Evolutionary conservation across 2,329 filamentous ascomycete genomes (phyloP), one percentile per base, ranked within the genome.

Genomic region (Trichocomaceae sp.): DNA sequence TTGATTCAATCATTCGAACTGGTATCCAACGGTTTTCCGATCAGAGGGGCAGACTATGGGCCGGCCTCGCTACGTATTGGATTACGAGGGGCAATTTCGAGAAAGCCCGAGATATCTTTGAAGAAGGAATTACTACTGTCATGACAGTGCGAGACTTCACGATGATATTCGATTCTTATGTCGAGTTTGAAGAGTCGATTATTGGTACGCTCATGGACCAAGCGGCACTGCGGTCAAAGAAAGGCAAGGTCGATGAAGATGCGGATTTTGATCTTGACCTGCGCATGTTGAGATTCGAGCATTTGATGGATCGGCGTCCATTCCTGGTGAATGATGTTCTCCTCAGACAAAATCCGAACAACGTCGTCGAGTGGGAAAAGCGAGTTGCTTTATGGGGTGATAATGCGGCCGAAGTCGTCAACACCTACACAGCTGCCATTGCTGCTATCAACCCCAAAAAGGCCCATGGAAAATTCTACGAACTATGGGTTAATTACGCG

Each of bases 121-220:
- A 99, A 72, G 91, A 97, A 71, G 95, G 89, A 45, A 89, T 97
- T 61, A 96, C 90, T 10, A 97, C 92, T 1, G 95, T 96, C 59
- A 97, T 97, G 92, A 99, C 93, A 2, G 91, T 99, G 45, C 86
- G 93, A 54, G 93, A 99, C 73, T 99, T 99, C 67, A 95, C 91
- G 0, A 82, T 97, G 54, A 86, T 97, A 46, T 99, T 99, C 64
- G 93, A 99, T 71, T 88, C 91, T 0, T 99, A 97, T 66, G 86
- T 88, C 31, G 93, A 99, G 71, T 96, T 96, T 59, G 93, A 99
- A 70, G 95, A 99, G 73, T 92, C 91, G 0, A 86, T 97, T 62
- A 96, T 97, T 60, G 86, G 88, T 13, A 86, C 86, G 47, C 78
- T 97, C 63, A 95, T 99, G 85, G 91, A 97, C 63, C 82, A 88